Percentiles rank a stretch among this genome's conserved stretches.
Evolutionary conservation across 352 stramenopile genomes (phyloP).

Genomic region (Phytopythium helicoides): DNA sequence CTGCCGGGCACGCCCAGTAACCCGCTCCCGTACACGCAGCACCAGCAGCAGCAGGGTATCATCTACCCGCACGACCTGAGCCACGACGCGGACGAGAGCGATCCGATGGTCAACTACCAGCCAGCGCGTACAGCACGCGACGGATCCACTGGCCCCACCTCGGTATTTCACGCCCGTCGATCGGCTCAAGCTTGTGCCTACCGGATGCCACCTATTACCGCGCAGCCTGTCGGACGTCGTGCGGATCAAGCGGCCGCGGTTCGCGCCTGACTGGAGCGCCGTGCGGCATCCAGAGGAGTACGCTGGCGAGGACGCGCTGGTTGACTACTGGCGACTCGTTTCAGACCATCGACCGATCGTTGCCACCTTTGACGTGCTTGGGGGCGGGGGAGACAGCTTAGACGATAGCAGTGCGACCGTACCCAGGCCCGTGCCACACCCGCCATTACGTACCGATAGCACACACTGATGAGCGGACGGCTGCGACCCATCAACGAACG

Average conservation of each 20-base stretch:
- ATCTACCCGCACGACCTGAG: not conserved
- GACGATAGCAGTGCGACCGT: not conserved
- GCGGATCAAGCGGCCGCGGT: conserved; percentile 73
- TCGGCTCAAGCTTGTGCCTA: conserved; percentile 52
- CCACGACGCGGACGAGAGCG: not conserved
- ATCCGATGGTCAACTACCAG: conserved; percentile 3
- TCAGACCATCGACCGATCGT: conserved; percentile 76
- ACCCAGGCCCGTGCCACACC: not conserved
- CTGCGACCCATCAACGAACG: not conserved
- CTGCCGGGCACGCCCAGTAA: not conserved
- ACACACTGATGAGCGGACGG: too few species aligned
- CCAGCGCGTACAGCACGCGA: conserved; percentile 1
- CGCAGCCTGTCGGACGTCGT: conserved; percentile 57
- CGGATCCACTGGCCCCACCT: not conserved
- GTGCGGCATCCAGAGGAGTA: conserved; percentile 43
- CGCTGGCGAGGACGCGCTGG: conserved; percentile 51
- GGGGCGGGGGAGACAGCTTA: conserved; percentile 1
- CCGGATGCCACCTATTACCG: conserved; percentile 59
- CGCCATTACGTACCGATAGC: not conserved
- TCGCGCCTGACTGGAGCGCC: conserved; percentile 63
- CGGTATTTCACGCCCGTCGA: conserved; percentile 6
- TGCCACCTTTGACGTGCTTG: conserved; percentile 52
- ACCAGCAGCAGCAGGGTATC: conserved; percentile 1
- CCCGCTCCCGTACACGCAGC: conserved; percentile 4
- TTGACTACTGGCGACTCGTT: conserved; percentile 84